phyloP scores from a whole-genome alignment of 2,329 filamentous ascomycete genomes.

The Metarhizium rileyi region DNA sequence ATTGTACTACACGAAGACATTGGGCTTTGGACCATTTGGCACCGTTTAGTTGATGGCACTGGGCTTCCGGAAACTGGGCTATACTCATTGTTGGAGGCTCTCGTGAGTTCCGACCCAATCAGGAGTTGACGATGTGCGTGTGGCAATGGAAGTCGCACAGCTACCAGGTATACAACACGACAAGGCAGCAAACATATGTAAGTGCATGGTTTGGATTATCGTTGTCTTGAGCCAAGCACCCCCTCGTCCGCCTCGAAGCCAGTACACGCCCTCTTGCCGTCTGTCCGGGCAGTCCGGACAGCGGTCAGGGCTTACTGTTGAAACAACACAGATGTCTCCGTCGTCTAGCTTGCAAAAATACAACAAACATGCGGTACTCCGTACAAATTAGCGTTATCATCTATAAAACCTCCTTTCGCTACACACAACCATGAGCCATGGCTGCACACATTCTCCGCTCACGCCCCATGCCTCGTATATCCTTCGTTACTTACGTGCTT shows the following conservation, averaged over 20 bases:
- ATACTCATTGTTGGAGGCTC: not conserved
- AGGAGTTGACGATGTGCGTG: not conserved
- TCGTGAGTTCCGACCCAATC: not conserved
- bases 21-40: not conserved
- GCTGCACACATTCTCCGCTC: not conserved
- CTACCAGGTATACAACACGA: not conserved
- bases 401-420: constrained; percentile 8
- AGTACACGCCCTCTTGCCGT: constrained; percentile 4
- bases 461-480: not conserved
- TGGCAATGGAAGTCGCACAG: not conserved
- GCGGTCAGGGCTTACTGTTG: not conserved
- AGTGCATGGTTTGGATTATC: not conserved
- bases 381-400: constrained; percentile 11
- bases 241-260: constrained; percentile 1
- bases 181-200: not conserved
- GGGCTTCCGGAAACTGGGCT: not conserved
- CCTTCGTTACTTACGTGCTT: constrained; percentile 15
- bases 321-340: constrained; percentile 9
- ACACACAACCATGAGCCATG: not conserved
- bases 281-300: constrained; percentile 4
- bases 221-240: not conserved
- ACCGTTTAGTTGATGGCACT: not conserved
- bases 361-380: constrained; percentile 18
- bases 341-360: constrained; percentile 25
- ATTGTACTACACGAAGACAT: not conserved